Base-by-base conservation (phyloP, 208 protist species). In the Acanthamoeba healyi region DNA sequence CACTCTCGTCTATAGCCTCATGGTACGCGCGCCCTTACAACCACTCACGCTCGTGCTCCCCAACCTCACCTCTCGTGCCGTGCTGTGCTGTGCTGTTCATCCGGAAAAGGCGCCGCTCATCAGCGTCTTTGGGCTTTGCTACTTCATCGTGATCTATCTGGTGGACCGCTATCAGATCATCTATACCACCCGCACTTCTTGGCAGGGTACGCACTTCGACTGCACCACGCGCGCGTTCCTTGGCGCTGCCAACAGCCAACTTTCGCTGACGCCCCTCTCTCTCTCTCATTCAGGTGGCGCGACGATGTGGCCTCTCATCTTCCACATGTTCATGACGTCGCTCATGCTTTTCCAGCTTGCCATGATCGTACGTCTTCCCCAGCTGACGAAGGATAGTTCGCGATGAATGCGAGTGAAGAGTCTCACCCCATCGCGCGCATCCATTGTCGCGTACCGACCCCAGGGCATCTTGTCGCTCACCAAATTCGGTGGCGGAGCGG, bases 121-220 rank as follows among this genome's bases (percentile, higher is more conserved):
- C 56, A 49, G 36, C 34, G 54, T 90, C n/a, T 90, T 90, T 26
- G 82, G 82, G 29, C 54, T 90, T 49, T 63, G 49, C 54, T 90
- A 90, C 58, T 90, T 90, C 58, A n/a, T 70, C 19, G 24, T 90
- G 1, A 34, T 70, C 34, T 90, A 90, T 14, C 56, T 90, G 34
- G 54, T 90, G 2, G 58, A 90, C 24, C 82, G 82, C 82, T 90
- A 90, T 36, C 49, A 90, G 54, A 63, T 90, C 82, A 90, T 90
- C 58, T 90, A 90, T 38, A 70, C 36, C 51, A 90, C 49, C 36
- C 82, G 58, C 49, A 63, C 82, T 9, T 44, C 49, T 12, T 90
- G 82, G 82, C 34, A 90, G 74, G 44, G 63, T 38, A 40, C 17
- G 51, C 26, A 65, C 26, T 12, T 65, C 4, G n/a, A n/a, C n/a